Evolutionary conservation across 164 flowering plant species (phyloP).

Genomic region (Malania oleifera): DNA sequence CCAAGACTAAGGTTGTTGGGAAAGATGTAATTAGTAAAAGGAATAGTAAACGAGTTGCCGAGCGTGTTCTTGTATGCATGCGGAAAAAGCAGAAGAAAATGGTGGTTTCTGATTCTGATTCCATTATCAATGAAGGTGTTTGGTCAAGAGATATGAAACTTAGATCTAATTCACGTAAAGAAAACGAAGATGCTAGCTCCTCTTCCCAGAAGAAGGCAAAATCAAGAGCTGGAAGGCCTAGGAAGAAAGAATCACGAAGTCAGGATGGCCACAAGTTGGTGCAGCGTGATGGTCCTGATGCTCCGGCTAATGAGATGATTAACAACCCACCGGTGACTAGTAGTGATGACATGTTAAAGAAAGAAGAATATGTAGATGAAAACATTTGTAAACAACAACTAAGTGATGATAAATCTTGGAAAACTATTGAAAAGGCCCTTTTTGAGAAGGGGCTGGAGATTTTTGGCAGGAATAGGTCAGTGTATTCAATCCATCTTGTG

Average conservation of each 20-base stretch:
- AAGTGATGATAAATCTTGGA: slow-evolving; percentile 59
- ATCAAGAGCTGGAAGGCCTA: slow-evolving; percentile 43
- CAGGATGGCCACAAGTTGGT: slow-evolving; percentile 22
- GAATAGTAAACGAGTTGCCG: slow-evolving; percentile 78
- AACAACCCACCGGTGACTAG: slow-evolving; percentile 25
- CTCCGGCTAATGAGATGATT: slow-evolving; percentile 27
- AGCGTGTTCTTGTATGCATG: slow-evolving; percentile 52
- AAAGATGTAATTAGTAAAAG: slow-evolving; percentile 48
- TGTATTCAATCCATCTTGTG: slow-evolving; percentile 7
- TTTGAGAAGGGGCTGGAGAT: slow-evolving; percentile 87
- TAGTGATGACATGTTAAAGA: slow-evolving; percentile 38
- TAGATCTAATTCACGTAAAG: slow-evolving; percentile 50
- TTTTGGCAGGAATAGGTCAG: slow-evolving; percentile 91
- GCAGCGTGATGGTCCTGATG: slow-evolving; percentile 25
- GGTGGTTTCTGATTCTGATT: slow-evolving; percentile 62
- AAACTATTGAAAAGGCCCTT: slow-evolving; percentile 72
- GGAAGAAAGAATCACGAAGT: slow-evolving; percentile 36
- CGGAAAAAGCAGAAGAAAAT: slow-evolving; percentile 74
- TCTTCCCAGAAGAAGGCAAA: slow-evolving; percentile 50
- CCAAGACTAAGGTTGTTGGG: slow-evolving; percentile 37
- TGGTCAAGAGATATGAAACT: slow-evolving; percentile 49
- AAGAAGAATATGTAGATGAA: slow-evolving; percentile 70
- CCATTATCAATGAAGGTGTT: slow-evolving; percentile 45
- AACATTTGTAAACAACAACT: slow-evolving; percentile 45
- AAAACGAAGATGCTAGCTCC: slow-evolving; percentile 57